A percentile compares a stretch with the other conserved stretches of the same genome.
Evolutionary conservation across 306 rosid species (phyloP).

Genomic region (Hylodesmum podocarpum): DNA sequence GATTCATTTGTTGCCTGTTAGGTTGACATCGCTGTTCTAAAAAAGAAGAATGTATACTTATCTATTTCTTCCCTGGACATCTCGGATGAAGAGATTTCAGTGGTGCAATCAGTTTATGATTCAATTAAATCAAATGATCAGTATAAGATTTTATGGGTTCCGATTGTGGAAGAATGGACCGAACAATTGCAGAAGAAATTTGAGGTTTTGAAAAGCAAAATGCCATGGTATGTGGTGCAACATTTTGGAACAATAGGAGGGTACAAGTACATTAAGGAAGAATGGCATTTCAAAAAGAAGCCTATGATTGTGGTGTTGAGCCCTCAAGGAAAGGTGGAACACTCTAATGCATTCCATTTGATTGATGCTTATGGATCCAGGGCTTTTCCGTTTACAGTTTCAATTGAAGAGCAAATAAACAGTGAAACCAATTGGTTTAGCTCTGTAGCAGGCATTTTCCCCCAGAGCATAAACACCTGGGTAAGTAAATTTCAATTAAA

Average conservation of each 20-base stretch:
- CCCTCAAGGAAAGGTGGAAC: constrained; percentile 53
- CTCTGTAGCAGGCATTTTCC: background rate
- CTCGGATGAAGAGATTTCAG: too few relatives aligned
- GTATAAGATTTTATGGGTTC: too few relatives aligned
- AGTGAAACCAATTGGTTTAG: constrained; percentile 27
- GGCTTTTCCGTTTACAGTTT: constrained; percentile 44
- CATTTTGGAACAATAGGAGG: too few relatives aligned
- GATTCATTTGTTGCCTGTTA: too few relatives aligned
- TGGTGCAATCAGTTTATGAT: too few relatives aligned
- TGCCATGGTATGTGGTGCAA: constrained; percentile 59
- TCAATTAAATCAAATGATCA: too few relatives aligned
- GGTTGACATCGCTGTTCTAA: too few relatives aligned
- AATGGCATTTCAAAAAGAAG: constrained; percentile 58
- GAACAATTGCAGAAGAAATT: too few relatives aligned
- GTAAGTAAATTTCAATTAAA: constrained; percentile 28
- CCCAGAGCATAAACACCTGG: constrained; percentile 24
- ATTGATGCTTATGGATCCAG: constrained; percentile 49
- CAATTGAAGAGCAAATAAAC: background rate
- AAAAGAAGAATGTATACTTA: too few relatives aligned
- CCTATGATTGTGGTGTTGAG: constrained; percentile 43
- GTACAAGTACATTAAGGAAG: too few relatives aligned
- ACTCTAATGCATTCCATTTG: constrained; percentile 52
- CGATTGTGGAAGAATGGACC: too few relatives aligned
- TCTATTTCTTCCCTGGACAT: too few relatives aligned
- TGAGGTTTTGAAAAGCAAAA: constrained; percentile 38